These are phyloP conservation scores for Agaricus subrufescens DNA, from an alignment of 768 basidiomycete genomes.

Conservation along the genomic window DNA sequence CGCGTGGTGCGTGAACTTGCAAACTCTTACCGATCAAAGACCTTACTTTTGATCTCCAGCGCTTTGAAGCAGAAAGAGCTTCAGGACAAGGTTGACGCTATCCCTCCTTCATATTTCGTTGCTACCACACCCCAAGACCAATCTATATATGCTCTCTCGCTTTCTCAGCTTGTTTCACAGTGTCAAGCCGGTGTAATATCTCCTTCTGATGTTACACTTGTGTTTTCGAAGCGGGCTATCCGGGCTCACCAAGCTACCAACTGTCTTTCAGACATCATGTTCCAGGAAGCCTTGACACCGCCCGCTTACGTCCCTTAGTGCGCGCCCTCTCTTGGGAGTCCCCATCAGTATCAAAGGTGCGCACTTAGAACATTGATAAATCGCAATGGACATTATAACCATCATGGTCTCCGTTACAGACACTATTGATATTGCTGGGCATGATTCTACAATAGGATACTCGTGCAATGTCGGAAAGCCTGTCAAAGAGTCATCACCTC, in stretches of 20 bases:
- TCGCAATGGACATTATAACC: not conserved
- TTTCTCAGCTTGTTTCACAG: slow-evolving; percentile 39
- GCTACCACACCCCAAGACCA: slow-evolving; percentile 40
- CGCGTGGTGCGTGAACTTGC: slow-evolving; percentile 30
- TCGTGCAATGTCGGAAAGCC: slow-evolving; percentile 46
- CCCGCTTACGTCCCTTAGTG: slow-evolving; percentile 17
- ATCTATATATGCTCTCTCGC: slow-evolving; percentile 44
- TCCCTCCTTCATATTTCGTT: slow-evolving; percentile 30
- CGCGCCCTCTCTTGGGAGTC: slow-evolving; percentile 56
- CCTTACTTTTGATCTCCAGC: slow-evolving; percentile 19
- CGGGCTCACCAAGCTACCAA: slow-evolving; percentile 55
- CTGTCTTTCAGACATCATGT: slow-evolving; percentile 65
- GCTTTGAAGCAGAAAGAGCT: slow-evolving; percentile 41
- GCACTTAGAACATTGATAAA: slow-evolving; percentile 5
- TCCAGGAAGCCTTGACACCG: slow-evolving; percentile 37
- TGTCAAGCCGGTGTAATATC: slow-evolving; percentile 37
- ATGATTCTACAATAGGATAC: slow-evolving; percentile 60
- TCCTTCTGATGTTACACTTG: slow-evolving; percentile 38
- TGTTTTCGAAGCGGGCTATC: slow-evolving; percentile 53
- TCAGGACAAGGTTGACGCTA: slow-evolving; percentile 35
- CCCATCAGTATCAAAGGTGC: slow-evolving; percentile 67
- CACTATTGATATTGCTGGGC: slow-evolving; percentile 47
- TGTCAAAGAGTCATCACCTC: slow-evolving; percentile 40
- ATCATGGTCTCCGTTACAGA: slow-evolving; percentile 20
- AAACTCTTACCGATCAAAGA: no score